phyloP scores from a whole-genome alignment of 306 rosid genomes.

The Malus asiatica region DNA sequence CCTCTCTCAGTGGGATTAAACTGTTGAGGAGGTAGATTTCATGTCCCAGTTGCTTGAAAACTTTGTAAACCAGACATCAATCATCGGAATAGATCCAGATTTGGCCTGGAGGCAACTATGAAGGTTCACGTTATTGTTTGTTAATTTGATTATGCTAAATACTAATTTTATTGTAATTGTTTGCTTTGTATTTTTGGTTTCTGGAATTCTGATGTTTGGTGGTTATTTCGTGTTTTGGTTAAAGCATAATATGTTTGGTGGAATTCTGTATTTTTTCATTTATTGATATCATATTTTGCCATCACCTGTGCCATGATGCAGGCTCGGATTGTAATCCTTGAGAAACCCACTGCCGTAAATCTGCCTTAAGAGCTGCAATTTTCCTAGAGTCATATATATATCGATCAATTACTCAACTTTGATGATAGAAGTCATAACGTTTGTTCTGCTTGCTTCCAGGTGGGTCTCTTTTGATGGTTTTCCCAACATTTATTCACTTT shows the following conservation, averaged over 20 bases:
- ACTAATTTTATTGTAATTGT: no score
- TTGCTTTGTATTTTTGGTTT: no score
- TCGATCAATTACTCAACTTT: neutral
- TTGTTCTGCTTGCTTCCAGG: constrained; percentile 15
- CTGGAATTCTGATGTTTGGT: no score
- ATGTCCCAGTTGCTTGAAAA: constrained; percentile 30
- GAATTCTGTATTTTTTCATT: neutral
- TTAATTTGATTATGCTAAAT: no score
- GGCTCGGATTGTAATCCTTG: constrained; percentile 59
- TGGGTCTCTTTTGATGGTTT: neutral
- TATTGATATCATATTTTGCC: neutral
- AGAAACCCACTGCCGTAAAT: constrained; percentile 37
- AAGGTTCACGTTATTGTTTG: constrained; percentile 8
- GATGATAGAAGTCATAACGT: neutral
- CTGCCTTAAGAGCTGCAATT: constrained; percentile 24
- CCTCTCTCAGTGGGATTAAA: constrained; percentile 28
- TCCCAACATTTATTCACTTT: neutral
- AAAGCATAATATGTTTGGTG: no score
- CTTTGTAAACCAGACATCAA: constrained; percentile 5
- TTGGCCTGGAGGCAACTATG: constrained; percentile 34
- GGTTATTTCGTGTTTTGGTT: no score
- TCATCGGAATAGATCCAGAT: constrained; percentile 21
- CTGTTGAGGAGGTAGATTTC: constrained; percentile 37
- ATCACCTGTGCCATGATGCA: constrained; percentile 12
- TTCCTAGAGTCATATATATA: neutral